Percentiles rank a stretch among this genome's conserved stretches.
phyloP scores from a whole-genome alignment of 2,329 filamentous ascomycete genomes.

The Aspergillus caelatus region DNA sequence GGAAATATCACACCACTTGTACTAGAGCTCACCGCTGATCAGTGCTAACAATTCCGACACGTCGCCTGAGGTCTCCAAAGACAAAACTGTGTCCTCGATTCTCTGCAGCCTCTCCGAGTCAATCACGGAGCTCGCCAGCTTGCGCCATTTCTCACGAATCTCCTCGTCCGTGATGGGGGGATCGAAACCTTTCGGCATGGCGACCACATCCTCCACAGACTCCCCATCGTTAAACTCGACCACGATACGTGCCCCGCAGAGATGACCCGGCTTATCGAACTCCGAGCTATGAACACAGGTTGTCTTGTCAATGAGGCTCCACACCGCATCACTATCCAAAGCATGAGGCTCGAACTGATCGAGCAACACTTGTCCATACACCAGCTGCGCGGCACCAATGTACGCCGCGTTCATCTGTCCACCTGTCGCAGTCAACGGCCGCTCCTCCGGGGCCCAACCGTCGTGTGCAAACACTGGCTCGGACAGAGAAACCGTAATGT shows the following conservation, averaged over 20 bases:
- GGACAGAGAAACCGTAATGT: neutral
- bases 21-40: neutral
- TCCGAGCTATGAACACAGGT: neutral
- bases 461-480: neutral
- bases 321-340: neutral
- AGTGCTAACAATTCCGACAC: neutral
- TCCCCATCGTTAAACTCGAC: neutral
- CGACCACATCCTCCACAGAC: neutral
- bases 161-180: neutral
- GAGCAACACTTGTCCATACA: neutral
- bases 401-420: neutral
- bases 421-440: neutral
- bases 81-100: neutral
- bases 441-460: neutral
- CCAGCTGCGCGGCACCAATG: neutral
- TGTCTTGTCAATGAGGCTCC: neutral
- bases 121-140: neutral
- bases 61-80: neutral
- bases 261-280: neutral
- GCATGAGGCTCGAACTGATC: neutral
- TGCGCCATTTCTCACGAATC: neutral
- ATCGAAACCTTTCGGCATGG: neutral
- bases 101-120: neutral
- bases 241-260: neutral
- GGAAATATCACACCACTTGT: neutral